Percentiles rank a stretch among this genome's conserved stretches.
These are phyloP conservation scores for Wallemia mellicola DNA, from an alignment of 1,284 basidiomycete genomes.

Conservation along the genomic window DNA sequence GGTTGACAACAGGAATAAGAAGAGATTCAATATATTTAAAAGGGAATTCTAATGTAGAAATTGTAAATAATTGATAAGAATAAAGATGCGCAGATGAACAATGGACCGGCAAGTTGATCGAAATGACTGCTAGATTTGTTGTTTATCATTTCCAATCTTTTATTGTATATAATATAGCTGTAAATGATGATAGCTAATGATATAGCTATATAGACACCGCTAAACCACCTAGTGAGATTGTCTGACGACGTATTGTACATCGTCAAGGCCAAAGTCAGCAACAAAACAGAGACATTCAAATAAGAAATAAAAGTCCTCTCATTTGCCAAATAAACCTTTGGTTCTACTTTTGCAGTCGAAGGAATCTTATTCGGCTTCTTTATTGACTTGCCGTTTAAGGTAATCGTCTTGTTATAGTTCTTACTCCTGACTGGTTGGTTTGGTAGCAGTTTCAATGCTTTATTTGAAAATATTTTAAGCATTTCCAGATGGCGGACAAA, in stretches of 20 bases:
- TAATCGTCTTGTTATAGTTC: too few species aligned
- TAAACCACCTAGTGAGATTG: neutral
- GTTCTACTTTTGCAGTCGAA: neutral
- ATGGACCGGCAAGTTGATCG: neutral
- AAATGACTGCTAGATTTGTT: neutral
- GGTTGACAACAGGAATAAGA: neutral
- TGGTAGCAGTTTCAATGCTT: neutral
- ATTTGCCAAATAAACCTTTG: neutral
- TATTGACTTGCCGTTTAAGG: neutral
- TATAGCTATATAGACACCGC: neutral
- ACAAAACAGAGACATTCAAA: neutral
- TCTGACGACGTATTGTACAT: neutral
- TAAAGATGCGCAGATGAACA: neutral
- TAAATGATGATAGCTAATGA: neutral
- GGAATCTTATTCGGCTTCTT: neutral
- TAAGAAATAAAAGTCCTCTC: neutral
- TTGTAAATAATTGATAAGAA: neutral
- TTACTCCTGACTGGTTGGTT: neutral
- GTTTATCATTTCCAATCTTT: neutral
- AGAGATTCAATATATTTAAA: neutral
- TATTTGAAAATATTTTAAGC: neutral
- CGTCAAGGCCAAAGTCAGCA: neutral
- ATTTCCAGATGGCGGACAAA: too few species aligned
- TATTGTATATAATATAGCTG: neutral
- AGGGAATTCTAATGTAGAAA: neutral